Base-by-base conservation (phyloP, 192 early-diverging fungal genomes). In the Coemansia sp. region DNA sequence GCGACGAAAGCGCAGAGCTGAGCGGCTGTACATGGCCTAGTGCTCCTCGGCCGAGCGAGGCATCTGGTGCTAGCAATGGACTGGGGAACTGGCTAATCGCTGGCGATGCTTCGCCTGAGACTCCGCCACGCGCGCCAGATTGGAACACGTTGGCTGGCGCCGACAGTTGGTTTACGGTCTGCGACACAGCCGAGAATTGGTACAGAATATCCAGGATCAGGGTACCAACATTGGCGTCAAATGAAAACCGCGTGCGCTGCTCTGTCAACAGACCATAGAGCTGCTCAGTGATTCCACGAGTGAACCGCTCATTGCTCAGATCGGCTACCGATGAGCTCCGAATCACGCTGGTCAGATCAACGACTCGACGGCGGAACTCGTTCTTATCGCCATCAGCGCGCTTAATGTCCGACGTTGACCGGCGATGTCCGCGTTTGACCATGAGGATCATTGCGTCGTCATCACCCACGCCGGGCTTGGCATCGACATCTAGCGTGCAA, bases 391-490 rank as follows among this genome's bases (percentile, higher is more conserved):
- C 72, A 50, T 80, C 78, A 2, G 66, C 61, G 24, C 75, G 74
- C 72, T 78, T 76, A 24, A 81, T 75, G 29, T 85, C 83, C 0
- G 83, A 85, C 6, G 70, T 72, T 18, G 83, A 81, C 34, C 79
- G 71, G 52, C 78, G 66, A 61, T 85, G 83, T 0, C 83, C 83
- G 24, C 83, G 78, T 66, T 85, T 85, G 66, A 85, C 83, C 72
- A 80, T 77, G 63, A 80, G 72, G 15, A 85, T 85, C 22, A 85
- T 85, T 7, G 83, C 78, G 9, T 85, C 83, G 20, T 85, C 83
- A 27, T 78, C 75, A 40, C 73, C 79, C 18, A 76, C 67, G 11
- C 69, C 60, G 1, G 74, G 70, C 74, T 75, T 74, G 31, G 75
- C 38, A 20, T 85, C 83, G 16, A 47, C 29, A 63, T 85, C 83